Evolutionary conservation across 495 filamentous ascomycete species (phyloP).

Genomic region (Hypoxylon trugodes): DNA sequence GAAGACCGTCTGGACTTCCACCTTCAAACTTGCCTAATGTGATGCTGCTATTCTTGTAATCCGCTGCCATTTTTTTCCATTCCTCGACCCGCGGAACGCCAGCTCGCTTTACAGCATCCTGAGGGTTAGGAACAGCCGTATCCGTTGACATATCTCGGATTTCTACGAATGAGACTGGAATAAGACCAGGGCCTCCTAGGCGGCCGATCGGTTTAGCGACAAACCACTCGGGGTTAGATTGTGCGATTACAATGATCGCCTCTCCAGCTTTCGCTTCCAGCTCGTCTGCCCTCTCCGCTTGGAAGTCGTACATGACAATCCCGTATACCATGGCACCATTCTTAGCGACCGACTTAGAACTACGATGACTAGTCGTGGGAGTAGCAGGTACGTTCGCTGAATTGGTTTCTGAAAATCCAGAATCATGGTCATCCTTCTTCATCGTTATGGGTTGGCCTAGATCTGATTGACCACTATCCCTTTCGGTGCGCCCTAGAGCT

Average conservation of each 20-base stretch:
- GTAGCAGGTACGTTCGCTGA: slow-evolving; percentile 69
- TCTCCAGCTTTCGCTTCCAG: slow-evolving; percentile 94
- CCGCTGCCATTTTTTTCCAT: slow-evolving; percentile 99
- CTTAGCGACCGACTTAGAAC: slow-evolving; percentile 65
- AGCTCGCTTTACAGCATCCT: slow-evolving; percentile 86
- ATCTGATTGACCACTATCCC: slow-evolving; percentile 84
- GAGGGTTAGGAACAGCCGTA: slow-evolving; percentile 79
- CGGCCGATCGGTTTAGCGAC: slow-evolving; percentile 98
- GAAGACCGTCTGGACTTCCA: slow-evolving; percentile 57
- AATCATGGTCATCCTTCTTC: slow-evolving; percentile 51
- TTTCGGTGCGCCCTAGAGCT: slow-evolving; percentile 85
- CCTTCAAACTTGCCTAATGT: slow-evolving; percentile 88
- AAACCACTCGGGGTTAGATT: slow-evolving; percentile 99
- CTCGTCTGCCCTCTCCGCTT: slow-evolving; percentile 93
- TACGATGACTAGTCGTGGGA: slow-evolving; percentile 57
- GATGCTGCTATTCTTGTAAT: slow-evolving; percentile 99
- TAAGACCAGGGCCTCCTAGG: slow-evolving; percentile 91
- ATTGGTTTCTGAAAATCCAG: slow-evolving; percentile 51
- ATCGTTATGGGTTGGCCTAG: slow-evolving; percentile 64
- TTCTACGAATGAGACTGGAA: slow-evolving; percentile 97
- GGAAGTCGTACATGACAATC: slow-evolving; percentile 96
- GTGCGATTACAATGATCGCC: slow-evolving; percentile 96
- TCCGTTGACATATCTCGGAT: slow-evolving; percentile 93
- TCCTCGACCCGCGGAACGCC: slow-evolving; percentile 98
- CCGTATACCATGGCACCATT: slow-evolving; percentile 93